Conservation (phyloP, 2,329 filamentous ascomycete genomes). For the Colletotrichum tanaceti region DNA sequence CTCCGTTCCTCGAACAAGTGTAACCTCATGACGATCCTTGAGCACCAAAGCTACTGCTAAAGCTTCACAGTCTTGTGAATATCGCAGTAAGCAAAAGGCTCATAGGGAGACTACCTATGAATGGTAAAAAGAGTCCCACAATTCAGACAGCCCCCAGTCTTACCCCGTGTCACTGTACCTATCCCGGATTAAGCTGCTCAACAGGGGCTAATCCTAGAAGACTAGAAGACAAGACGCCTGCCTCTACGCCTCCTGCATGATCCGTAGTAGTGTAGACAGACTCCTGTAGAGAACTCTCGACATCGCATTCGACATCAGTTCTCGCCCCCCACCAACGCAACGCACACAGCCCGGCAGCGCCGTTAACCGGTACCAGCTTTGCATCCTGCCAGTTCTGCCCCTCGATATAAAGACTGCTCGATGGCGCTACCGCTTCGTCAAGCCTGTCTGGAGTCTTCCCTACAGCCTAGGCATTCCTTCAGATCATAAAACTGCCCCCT, state of each 20-base stretch:
- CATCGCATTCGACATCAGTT: background rate
- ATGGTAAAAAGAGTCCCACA: background rate
- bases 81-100: slow-evolving; percentile 2
- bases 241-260: background rate
- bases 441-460: slow-evolving; percentile 35
- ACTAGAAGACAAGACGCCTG: background rate
- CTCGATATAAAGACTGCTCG: slow-evolving; percentile 37
- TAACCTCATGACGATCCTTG: slow-evolving; percentile 37
- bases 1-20: background rate
- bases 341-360: slow-evolving; percentile 13
- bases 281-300: background rate
- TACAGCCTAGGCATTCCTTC: slow-evolving; percentile 39
- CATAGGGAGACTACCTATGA: background rate
- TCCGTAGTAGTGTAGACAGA: slow-evolving; percentile 10
- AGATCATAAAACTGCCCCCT: background rate
- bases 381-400: background rate
- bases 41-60: background rate
- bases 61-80: background rate
- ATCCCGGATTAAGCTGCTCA: slow-evolving; percentile 26
- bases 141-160: slow-evolving; percentile 12
- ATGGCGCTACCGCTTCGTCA: slow-evolving; percentile 24
- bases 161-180: slow-evolving; percentile 23
- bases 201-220: slow-evolving; percentile 22
- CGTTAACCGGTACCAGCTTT: background rate
- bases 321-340: too few relatives aligned